Conservation (phyloP, 495 filamentous ascomycete genomes). For the Parachaetomium inaequale region DNA sequence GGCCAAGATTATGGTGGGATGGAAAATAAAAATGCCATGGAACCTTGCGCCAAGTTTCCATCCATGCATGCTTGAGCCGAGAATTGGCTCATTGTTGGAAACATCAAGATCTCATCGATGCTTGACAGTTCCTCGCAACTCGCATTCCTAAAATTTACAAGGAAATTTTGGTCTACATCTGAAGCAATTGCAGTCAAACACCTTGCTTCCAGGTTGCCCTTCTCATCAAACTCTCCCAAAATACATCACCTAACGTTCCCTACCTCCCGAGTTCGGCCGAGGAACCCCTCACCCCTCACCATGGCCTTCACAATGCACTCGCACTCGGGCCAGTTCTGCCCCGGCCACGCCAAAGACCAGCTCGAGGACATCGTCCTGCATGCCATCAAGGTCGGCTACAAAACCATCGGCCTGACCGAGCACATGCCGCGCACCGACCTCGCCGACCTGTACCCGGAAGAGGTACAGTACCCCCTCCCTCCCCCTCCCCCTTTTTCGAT, state of each 20-base stretch:
- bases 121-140: too few species aligned
- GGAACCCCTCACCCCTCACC: not conserved
- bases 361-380: conserved; percentile 79
- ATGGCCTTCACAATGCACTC: conserved; percentile 99
- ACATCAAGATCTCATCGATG: too few species aligned
- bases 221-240: not conserved
- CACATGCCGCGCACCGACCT: conserved; percentile 79
- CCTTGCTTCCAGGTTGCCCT: too few species aligned
- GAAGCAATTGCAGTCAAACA: too few species aligned
- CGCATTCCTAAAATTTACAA: too few species aligned
- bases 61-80: not conserved
- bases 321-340: conserved; percentile 97
- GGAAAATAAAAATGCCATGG: too few species aligned
- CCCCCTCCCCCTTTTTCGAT: conserved; percentile 14
- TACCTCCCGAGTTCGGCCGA: not conserved
- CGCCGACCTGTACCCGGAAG: conserved; percentile 87
- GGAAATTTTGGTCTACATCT: too few species aligned
- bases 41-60: too few species aligned
- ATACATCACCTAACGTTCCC: not conserved
- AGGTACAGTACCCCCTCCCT: conserved; percentile 48
- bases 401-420: conserved; percentile 86
- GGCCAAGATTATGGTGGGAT: too few species aligned
- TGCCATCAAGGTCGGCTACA: conserved; percentile 75
- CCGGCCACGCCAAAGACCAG: conserved; percentile 74
- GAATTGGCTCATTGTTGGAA: not conserved